Base-by-base conservation (phyloP, 352 stramenopile species). In the Globisporangium heterothallicum region DNA sequence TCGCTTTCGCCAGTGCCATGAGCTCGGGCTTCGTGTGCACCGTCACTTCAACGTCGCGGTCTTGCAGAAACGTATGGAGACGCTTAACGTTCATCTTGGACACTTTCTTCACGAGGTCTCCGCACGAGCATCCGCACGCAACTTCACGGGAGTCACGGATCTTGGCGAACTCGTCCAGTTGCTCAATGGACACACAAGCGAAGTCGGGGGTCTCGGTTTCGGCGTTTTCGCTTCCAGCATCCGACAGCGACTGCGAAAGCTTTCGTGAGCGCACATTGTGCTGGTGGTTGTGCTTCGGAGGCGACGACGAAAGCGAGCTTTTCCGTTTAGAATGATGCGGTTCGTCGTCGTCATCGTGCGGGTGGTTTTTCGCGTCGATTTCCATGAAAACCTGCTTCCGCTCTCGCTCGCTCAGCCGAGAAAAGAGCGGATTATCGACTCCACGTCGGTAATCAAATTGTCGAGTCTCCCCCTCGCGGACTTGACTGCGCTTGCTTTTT, bases 31-130 rank as follows among this genome's bases (percentile, higher is more conserved):
- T 90, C n/a, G 52, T 68, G 44, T 74, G 61, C 36, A 64, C 70
- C 0, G 64, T 49, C n/a, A 78, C 59, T 5, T 67, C 63, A 8
- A 89, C 63, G 38, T 75, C 66, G 32, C 74, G 71, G 27, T 80
- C 78, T 13, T 70, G 63, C 13, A 94, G 61, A 48, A 91, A 94
- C 5, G 49, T 53, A 27, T 78, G 72, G 22, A 94, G 66, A 45
- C 87, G 88, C 55, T 91, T 91, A 7, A 86, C 68, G 44, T 87
- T 88, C 83, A 94, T 93, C 59, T 90, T 90, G 57, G 55, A 49
- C 38, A 93, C 83, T 43, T 90, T 91, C 58, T 88, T 87, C 32
- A 90, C 68, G 43, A 94, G 53, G 16, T 94, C 80, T 38, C 83
- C 83, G 34, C 83, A 94, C 45, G 76, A 89, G 52, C 83, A 94